Evolutionary conservation across 208 protist species (phyloP), one percentile per base, ranked within the genome.

Genomic region (Angomonas ambiguus): DNA sequence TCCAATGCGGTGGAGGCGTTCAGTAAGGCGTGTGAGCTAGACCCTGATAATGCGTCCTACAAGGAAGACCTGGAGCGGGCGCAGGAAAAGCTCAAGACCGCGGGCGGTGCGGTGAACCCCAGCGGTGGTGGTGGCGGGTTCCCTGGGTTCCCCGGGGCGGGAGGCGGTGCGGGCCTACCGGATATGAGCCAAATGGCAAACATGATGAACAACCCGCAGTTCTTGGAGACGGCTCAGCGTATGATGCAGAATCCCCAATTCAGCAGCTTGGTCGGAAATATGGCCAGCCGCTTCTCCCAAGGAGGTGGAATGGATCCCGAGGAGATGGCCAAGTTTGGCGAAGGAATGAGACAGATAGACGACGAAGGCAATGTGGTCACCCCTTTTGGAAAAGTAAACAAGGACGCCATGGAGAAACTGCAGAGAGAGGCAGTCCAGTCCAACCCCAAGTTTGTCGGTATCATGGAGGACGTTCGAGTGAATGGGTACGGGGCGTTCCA

Each of bases 181-280:
- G 87, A 94, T 70, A 81, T 94, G 67, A 74, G 80, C 60, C 77
- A 90, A 63, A 76, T 97, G 33, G 58, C 80, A 13, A 76, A 72
- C 62, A 89, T 96, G 83, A 91, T 94, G 86, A 83, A 79, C 74
- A 97, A 96, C 73, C 92, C 92, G n/a, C 79, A 94, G 74, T 93
- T 97, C 75, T 83, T 95, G 80, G 79, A 94, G 69, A 88, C 85
- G 38, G 81, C 88, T 41, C 79, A 89, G 69, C 77, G 77, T 35
- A 89, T 96, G 81, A 94, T 97, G 92, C 76, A 90, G 67, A 95
- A 96, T 62, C 92, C 92, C 31, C 71, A 93, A 77, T 95, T 97
- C 77, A 92, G 77, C 64, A 79, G 80, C 60, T 62, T 96, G 51
- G 80, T 95, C 27, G 63, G 75, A 32, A 92, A 92, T 68, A 93